These are phyloP conservation scores for Coffea eugenioides DNA, from an alignment of 257 asterid genomes.

Conservation along the genomic window DNA sequence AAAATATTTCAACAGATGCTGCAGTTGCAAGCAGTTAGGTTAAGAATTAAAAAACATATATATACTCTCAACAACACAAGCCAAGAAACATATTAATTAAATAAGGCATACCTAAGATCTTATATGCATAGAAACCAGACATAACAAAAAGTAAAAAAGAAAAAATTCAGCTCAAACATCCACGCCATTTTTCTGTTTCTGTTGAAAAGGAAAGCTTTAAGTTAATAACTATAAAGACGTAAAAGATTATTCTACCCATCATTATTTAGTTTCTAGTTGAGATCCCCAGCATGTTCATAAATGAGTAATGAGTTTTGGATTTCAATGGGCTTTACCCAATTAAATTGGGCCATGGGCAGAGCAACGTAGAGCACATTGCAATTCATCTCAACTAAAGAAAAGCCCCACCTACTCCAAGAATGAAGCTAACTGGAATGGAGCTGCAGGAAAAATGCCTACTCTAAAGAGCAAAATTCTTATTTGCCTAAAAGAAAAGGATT, in stretches of 20 bases:
- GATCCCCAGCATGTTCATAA: background rate
- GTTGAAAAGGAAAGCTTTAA: background rate
- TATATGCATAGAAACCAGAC: background rate
- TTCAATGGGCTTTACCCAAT: background rate
- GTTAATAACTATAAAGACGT: background rate
- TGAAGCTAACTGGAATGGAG: background rate
- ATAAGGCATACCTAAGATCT: background rate
- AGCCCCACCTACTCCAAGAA: background rate
- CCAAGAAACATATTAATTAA: background rate
- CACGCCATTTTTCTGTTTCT: background rate
- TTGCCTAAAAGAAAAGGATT: background rate
- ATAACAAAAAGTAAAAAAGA: background rate
- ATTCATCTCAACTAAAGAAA: too few species aligned
- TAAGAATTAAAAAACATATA: background rate
- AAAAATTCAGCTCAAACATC: background rate
- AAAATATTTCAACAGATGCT: conserved; percentile 3
- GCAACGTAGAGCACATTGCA: background rate
- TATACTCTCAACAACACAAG: background rate
- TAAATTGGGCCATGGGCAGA: background rate
- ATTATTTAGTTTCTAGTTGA: background rate
- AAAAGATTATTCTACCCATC: too few species aligned
- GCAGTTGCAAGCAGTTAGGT: background rate
- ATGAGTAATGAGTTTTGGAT: background rate
- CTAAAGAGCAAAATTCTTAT: too few species aligned
- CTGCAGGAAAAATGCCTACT: background rate